phyloP scores from a whole-genome alignment of 495 filamentous ascomycete genomes.

The Talaromyces trachyspermus region DNA sequence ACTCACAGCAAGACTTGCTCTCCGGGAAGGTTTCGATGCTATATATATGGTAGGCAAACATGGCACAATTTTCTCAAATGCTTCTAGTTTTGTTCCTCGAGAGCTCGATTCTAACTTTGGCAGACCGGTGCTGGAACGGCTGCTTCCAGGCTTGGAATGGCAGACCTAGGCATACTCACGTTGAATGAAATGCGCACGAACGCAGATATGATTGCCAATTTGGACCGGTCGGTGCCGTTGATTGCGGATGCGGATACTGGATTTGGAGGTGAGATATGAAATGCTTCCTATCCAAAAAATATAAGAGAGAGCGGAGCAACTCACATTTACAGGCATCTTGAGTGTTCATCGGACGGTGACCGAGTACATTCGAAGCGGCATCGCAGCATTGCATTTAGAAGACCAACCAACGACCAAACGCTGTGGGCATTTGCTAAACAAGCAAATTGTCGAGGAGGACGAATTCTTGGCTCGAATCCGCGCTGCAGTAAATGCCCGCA shows the following conservation, averaged over 20 bases:
- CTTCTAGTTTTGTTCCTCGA: too few relatives aligned
- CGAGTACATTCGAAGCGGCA: constrained; percentile 47
- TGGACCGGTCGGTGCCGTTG: constrained; percentile 27
- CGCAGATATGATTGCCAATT: constrained; percentile 13
- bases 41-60: constrained; percentile 42
- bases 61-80: background rate
- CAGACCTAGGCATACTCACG: constrained; percentile 48
- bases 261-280: constrained; percentile 31
- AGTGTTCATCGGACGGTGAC: constrained; percentile 48
- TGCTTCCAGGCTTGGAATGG: constrained; percentile 48
- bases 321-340: constrained; percentile 14
- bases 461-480: constrained; percentile 43
- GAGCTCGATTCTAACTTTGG: background rate
- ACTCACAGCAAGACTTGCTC: constrained; percentile 52
- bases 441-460: constrained; percentile 41
- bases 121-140: constrained; percentile 52
- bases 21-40: constrained; percentile 43
- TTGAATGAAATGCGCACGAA: constrained; percentile 15
- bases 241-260: constrained; percentile 59
- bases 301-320: background rate
- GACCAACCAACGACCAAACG: constrained; percentile 54
- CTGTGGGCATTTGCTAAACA: constrained; percentile 47
- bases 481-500: constrained; percentile 30
- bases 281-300: constrained; percentile 13
- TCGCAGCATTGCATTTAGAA: constrained; percentile 56